Percentiles rank a stretch among this genome's conserved stretches.
Evolutionary conservation across 78 protist genomes (phyloP).

Genomic region (Emiliania huxleyi): DNA sequence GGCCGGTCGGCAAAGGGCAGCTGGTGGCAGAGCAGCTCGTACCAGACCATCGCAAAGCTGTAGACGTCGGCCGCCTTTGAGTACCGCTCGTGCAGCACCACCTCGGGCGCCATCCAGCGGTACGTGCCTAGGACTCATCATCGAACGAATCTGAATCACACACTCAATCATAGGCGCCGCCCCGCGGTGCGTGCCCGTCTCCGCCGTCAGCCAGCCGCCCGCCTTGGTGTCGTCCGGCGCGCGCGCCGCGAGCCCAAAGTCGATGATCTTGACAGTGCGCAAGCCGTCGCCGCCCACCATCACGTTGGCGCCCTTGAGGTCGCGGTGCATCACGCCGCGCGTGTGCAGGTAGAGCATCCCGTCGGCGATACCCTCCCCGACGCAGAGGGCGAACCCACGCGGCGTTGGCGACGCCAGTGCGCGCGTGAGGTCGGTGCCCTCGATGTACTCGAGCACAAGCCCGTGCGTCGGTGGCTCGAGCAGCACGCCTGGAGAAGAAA

Average conservation of each 20-base stretch:
- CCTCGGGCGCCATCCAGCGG: constrained; percentile 59
- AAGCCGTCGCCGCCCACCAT: neutral
- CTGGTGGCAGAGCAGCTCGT: neutral
- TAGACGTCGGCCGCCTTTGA: constrained; percentile 27
- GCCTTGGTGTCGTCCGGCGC: neutral
- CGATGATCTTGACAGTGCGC: neutral
- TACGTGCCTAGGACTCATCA: too few relatives aligned
- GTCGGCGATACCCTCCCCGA: neutral
- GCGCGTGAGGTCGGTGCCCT: neutral
- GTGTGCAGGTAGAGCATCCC: neutral
- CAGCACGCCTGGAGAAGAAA: too few relatives aligned
- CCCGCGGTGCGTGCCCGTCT: neutral
- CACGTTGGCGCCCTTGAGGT: neutral
- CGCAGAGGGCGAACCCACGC: neutral
- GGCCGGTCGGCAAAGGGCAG: neutral
- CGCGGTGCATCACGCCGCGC: neutral
- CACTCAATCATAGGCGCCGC: too few relatives aligned
- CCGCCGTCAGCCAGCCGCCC: neutral
- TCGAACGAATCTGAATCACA: too few relatives aligned
- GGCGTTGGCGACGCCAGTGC: neutral
- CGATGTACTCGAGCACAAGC: neutral
- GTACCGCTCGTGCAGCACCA: constrained; percentile 47
- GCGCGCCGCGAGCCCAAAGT: neutral
- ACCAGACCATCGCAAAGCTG: neutral
- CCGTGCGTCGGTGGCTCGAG: neutral